These are phyloP conservation scores for Sporothrix globosa DNA, from an alignment of 2,329 filamentous ascomycete species.

Conservation along the genomic window DNA sequence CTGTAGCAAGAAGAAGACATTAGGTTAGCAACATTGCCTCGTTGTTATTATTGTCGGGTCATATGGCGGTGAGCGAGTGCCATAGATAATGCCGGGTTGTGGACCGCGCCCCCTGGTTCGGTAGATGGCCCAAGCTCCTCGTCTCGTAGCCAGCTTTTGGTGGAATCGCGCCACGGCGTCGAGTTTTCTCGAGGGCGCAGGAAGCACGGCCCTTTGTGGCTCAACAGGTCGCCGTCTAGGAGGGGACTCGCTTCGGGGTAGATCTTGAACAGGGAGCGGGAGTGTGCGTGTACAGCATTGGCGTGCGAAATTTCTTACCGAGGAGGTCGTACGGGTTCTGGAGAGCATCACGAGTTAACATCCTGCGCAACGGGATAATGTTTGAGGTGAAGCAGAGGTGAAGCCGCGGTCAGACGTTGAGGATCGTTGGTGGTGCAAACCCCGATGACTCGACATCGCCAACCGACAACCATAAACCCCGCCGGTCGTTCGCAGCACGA, in stretches of 20 bases:
- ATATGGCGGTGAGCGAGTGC: constrained; percentile 3
- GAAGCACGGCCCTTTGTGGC: not conserved
- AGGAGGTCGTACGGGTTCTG: constrained; percentile 98
- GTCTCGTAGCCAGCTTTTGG: not conserved
- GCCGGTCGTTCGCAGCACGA: not conserved
- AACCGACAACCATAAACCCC: not conserved
- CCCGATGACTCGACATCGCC: not conserved
- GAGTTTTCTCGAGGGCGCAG: not conserved
- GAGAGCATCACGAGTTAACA: constrained; percentile 31
- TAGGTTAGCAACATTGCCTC: constrained; percentile 11
- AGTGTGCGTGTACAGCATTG: not conserved
- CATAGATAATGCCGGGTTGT: not conserved
- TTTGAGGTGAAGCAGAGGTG: not conserved
- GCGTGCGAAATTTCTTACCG: constrained; percentile 63
- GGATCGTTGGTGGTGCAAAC: not conserved
- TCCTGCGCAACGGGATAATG: not conserved
- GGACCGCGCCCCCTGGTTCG: constrained; percentile 9
- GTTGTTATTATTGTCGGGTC: not conserved
- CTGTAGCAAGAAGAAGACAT: constrained; percentile 45
- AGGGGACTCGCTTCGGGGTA: not conserved
- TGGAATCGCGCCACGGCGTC: not conserved
- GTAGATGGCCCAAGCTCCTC: constrained; percentile 23
- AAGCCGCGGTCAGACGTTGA: not conserved
- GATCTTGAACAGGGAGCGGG: not conserved
- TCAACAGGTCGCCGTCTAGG: not conserved